phyloP scores from a whole-genome alignment of 352 stramenopile genomes.

The Globisporangium middletonii region DNA sequence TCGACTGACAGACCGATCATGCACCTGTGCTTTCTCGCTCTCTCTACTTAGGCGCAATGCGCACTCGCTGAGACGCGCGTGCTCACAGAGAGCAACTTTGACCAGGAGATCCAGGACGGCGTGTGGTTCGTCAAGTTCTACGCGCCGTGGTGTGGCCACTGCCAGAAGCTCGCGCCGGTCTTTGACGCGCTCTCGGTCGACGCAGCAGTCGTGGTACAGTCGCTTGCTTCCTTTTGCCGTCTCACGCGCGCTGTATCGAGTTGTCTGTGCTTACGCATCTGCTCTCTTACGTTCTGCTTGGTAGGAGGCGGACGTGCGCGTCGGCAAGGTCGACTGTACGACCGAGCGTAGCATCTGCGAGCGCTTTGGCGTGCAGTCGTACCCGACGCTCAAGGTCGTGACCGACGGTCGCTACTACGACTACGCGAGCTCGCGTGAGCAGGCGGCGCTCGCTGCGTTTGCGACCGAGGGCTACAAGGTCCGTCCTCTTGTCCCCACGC shows the following conservation, averaged over 20 bases:
- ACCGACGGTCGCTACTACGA: slow-evolving; percentile 55
- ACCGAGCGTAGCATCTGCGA: slow-evolving; percentile 66
- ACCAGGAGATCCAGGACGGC: slow-evolving; percentile 39
- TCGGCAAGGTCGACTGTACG: slow-evolving; percentile 80
- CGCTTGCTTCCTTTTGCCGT: background rate
- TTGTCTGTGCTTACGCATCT: background rate
- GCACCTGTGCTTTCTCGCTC: background rate
- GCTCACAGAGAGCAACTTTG: slow-evolving; percentile 51
- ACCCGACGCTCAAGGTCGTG: slow-evolving; percentile 80
- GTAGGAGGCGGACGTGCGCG: slow-evolving; percentile 30
- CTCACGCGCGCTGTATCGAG: background rate
- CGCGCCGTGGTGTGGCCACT: slow-evolving; percentile 81
- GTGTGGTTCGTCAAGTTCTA: slow-evolving; percentile 86
- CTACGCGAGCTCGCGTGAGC: slow-evolving; percentile 60
- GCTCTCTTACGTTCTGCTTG: background rate
- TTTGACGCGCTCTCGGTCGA: slow-evolving; percentile 53
- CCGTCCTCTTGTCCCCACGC: background rate
- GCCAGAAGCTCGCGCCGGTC: slow-evolving; percentile 67
- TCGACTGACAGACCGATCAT: background rate
- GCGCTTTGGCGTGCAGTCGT: slow-evolving; percentile 74
- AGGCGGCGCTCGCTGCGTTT: slow-evolving; percentile 46
- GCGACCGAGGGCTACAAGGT: slow-evolving; percentile 63
- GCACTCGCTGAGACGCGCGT: slow-evolving; percentile 19
- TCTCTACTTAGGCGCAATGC: slow-evolving; percentile 9
- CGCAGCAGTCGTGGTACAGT: slow-evolving; percentile 23